phyloP scores from a whole-genome alignment of 2,329 filamentous ascomycete species.

The Aspergillus alliaceus region DNA sequence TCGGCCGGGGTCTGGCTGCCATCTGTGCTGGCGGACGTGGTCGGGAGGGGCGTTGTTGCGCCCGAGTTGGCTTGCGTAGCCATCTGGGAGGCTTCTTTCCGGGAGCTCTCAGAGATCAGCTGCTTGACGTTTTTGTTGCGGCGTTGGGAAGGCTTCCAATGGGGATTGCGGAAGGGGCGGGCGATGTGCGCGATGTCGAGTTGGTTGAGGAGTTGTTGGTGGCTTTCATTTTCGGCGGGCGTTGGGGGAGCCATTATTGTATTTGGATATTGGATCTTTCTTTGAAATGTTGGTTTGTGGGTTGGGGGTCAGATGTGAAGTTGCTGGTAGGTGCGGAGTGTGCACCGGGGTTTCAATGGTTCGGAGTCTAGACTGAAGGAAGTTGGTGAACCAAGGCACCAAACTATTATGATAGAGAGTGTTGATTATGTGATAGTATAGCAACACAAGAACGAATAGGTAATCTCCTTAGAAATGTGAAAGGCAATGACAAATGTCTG shows the following conservation, averaged over 20 bases:
- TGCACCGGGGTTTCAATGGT: not conserved
- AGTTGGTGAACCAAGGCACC: too few species aligned
- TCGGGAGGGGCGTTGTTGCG: constrained; percentile 64
- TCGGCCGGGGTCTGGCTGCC: constrained; percentile 49
- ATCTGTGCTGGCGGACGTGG: constrained; percentile 38
- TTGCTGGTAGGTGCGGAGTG: not conserved
- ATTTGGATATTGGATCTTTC: constrained; percentile 16
- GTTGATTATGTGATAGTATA: not conserved
- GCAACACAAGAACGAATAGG: not conserved
- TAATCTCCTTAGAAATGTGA: not conserved
- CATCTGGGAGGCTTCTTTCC: constrained; percentile 84
- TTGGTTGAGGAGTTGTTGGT: constrained; percentile 82
- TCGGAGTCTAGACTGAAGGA: not conserved
- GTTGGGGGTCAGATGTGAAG: not conserved
- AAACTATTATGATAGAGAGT: not conserved
- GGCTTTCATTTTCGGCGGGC: constrained; percentile 74
- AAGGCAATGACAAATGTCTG: not conserved
- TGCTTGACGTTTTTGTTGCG: constrained; percentile 99
- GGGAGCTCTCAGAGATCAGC: constrained; percentile 83
- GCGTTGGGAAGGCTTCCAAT: constrained; percentile 89
- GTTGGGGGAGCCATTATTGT: constrained; percentile 62
- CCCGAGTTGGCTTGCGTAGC: constrained; percentile 83
- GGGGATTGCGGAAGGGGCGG: constrained; percentile 85
- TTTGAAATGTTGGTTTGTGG: constrained; percentile 3
- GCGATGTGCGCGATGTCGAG: constrained; percentile 85